These are phyloP conservation scores for Fraxinus nigra DNA, from an alignment of 305 asterid species.

Conservation along the genomic window DNA sequence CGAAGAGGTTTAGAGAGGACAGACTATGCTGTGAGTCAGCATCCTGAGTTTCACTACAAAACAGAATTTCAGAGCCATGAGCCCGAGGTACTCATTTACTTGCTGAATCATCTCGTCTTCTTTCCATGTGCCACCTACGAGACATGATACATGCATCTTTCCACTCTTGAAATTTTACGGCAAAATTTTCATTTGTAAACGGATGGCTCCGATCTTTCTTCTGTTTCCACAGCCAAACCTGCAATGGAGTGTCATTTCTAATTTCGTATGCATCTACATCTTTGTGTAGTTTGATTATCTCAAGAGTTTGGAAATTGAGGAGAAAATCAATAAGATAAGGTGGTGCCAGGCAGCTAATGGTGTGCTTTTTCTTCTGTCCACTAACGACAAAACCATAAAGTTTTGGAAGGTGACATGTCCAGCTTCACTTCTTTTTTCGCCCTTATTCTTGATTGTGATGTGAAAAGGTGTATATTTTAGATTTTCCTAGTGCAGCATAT, in stretches of 20 bases:
- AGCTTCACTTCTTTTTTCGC: conserved; percentile 1
- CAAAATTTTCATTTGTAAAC: background rate
- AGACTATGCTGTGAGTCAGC: conserved; percentile 69
- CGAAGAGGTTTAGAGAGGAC: conserved; percentile 80
- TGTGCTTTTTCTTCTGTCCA: conserved; percentile 90
- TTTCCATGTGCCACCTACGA: background rate
- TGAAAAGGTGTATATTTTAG: background rate
- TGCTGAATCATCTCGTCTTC: background rate
- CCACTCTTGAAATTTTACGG: background rate
- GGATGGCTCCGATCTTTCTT: background rate
- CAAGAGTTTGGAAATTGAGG: conserved; percentile 98
- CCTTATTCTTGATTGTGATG: background rate
- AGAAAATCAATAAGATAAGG: conserved; percentile 94
- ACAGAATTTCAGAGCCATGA: conserved; percentile 99
- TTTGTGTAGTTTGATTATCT: conserved; percentile 83
- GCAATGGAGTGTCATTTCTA: background rate
- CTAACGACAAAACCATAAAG: conserved; percentile 96
- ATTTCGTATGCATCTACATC: conserved; percentile 21
- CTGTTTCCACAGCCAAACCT: conserved; percentile 2
- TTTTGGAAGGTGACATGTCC: conserved; percentile 73
- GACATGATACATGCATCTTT: background rate
- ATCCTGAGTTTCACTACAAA: conserved; percentile 94
- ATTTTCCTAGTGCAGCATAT: conserved; percentile 13
- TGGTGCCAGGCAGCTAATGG: conserved; percentile 98
- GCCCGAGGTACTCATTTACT: conserved; percentile 70